phyloP scores from a whole-genome alignment of 345 rosid species.

The Punica granatum region DNA sequence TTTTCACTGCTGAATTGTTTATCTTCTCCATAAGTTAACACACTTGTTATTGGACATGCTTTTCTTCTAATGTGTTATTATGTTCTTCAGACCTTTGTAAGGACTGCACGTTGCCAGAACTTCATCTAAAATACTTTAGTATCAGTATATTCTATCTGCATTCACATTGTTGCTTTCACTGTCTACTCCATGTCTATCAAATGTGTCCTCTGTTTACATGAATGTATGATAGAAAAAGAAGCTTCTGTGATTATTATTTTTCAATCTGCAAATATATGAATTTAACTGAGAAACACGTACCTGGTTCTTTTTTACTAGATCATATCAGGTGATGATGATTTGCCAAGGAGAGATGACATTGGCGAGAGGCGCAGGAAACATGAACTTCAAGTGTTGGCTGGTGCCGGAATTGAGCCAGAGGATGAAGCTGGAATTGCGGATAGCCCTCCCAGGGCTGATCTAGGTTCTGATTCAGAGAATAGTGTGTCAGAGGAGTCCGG shows the following conservation, averaged over 20 bases:
- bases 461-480: conserved; percentile 26
- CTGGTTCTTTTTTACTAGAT: conserved; percentile 26
- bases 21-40: no score
- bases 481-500: conserved; percentile 29
- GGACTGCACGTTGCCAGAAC: not conserved
- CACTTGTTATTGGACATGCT: no score
- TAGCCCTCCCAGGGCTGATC: conserved; percentile 20
- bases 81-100: not conserved
- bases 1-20: not conserved
- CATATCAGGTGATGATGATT: conserved; percentile 83
- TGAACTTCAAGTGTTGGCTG: conserved; percentile 73
- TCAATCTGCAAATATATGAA: not conserved
- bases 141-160: no score
- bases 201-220: no score
- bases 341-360: conserved; percentile 85
- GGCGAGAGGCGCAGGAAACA: conserved; percentile 90
- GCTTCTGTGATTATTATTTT: no score
- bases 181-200: no score
- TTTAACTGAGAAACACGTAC: not conserved
- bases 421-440: conserved; percentile 40
- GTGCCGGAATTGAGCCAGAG: conserved; percentile 62
- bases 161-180: no score
- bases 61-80: no score
- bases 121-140: not conserved
- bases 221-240: no score